phyloP scores from a whole-genome alignment of 257 asterid species.

The Lycium barbarum region DNA sequence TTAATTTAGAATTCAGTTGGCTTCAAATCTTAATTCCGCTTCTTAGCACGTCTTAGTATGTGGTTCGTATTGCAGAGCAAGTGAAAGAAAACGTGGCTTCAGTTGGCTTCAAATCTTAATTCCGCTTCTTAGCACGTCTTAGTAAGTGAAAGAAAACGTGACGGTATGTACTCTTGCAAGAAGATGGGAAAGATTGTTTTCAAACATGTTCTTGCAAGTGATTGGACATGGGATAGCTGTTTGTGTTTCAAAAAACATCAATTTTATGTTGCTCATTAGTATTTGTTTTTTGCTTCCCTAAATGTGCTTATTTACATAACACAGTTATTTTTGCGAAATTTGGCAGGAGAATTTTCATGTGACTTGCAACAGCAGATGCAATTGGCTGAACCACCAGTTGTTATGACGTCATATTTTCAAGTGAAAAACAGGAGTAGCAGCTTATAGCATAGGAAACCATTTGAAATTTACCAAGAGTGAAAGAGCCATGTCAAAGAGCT shows the following conservation, averaged over 20 bases:
- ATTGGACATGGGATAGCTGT: background rate
- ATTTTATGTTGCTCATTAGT: background rate
- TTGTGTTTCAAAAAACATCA: background rate
- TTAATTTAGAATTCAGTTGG: too few species aligned
- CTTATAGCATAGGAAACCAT: background rate
- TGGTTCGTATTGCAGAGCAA: background rate
- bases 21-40: too few species aligned
- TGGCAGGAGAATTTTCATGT: background rate
- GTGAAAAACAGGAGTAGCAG: background rate
- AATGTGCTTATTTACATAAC: background rate
- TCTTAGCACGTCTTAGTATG: too few species aligned
- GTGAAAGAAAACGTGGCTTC: background rate
- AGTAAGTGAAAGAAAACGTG: background rate
- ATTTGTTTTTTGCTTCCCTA: background rate
- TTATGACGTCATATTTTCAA: background rate
- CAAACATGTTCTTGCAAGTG: background rate
- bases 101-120: too few species aligned
- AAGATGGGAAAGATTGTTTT: background rate
- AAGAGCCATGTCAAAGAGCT: background rate
- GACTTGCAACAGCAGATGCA: background rate
- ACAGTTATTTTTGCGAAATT: background rate
- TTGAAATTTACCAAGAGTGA: background rate
- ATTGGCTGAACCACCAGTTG: conserved; percentile 19
- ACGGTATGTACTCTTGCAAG: background rate
- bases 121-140: too few species aligned